These are phyloP conservation scores for Vitellaria paradoxa DNA, from an alignment of 179 eudicot genomes.

Conservation along the genomic window DNA sequence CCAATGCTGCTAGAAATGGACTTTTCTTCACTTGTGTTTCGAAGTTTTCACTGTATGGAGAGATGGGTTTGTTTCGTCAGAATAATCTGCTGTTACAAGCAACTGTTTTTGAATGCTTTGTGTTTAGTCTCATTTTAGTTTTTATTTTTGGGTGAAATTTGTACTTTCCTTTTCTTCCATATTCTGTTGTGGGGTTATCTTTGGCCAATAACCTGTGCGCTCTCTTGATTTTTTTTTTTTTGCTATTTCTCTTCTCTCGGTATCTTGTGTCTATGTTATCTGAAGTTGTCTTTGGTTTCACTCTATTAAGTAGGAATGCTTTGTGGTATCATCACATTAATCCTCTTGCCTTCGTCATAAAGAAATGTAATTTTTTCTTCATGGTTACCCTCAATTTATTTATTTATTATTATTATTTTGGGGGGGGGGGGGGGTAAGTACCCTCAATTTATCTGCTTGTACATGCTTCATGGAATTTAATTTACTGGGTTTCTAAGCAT, in stretches of 20 bases:
- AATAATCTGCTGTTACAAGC: background rate
- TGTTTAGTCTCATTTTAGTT: background rate
- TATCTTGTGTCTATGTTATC: background rate
- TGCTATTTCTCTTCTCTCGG: constrained; percentile 14
- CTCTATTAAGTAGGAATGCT: constrained; percentile 3
- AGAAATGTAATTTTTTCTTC: constrained; percentile 1
- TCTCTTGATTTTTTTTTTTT: constrained; percentile 21
- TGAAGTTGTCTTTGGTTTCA: constrained; percentile 8
- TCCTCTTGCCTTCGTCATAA: constrained; percentile 12
- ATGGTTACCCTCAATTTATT: constrained; percentile 12
- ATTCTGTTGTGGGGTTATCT: constrained; percentile 17
- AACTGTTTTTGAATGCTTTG: background rate
- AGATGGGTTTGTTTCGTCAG: background rate
- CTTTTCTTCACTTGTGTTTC: background rate
- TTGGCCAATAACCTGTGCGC: constrained; percentile 17
- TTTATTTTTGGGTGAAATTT: constrained; percentile 7
- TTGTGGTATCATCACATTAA: constrained; percentile 3
- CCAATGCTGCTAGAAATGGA: background rate
- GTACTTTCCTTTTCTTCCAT: background rate
- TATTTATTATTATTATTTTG: too few species aligned
- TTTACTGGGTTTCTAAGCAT: too few species aligned
- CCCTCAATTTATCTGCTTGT: constrained; percentile 10
- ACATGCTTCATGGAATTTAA: too few species aligned
- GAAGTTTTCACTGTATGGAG: background rate
- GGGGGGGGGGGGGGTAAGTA: too few species aligned